Evolutionary conservation across 1,139 yeast genomes (phyloP).

Genomic region (Geotrichum macrosporum): DNA sequence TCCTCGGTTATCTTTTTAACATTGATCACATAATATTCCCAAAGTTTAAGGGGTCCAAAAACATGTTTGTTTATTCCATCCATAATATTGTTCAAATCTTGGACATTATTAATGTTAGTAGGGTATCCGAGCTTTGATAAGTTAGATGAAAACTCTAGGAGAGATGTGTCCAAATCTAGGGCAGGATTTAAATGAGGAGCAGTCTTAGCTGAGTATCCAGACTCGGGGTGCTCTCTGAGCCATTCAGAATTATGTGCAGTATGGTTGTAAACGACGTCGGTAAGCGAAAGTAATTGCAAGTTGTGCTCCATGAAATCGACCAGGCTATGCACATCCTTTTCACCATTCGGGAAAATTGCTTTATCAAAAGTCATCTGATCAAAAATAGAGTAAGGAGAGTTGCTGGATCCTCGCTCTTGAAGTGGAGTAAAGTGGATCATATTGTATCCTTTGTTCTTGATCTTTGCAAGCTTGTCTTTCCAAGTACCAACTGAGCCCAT

Average conservation of each 20-base stretch:
- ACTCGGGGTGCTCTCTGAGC: slow-evolving; percentile 81
- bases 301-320: slow-evolving; percentile 50
- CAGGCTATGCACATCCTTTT: slow-evolving; percentile 46
- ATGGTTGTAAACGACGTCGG: slow-evolving; percentile 93
- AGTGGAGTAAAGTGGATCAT: slow-evolving; percentile 95
- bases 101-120: slow-evolving; percentile 44
- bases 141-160: slow-evolving; percentile 58
- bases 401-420: slow-evolving; percentile 79
- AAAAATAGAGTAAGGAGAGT: slow-evolving; percentile 87
- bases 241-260: slow-evolving; percentile 88
- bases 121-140: slow-evolving; percentile 59
- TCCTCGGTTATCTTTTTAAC: slow-evolving; percentile 31
- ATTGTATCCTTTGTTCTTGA: slow-evolving; percentile 76
- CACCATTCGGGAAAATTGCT: slow-evolving; percentile 49
- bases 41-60: slow-evolving; percentile 58
- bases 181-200: slow-evolving; percentile 88
- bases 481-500: slow-evolving; percentile 64
- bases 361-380: slow-evolving; percentile 82
- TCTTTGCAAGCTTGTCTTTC: slow-evolving; percentile 58
- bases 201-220: slow-evolving; percentile 79
- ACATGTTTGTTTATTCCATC: slow-evolving; percentile 67
- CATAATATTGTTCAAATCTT: slow-evolving; percentile 57
- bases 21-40: slow-evolving; percentile 85
- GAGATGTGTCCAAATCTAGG: slow-evolving; percentile 68
- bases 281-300: slow-evolving; percentile 65